Percentiles rank a stretch among this genome's conserved stretches.
Conservation (phyloP, 2,329 filamentous ascomycete species). For the Aspergillus uvarum region DNA sequence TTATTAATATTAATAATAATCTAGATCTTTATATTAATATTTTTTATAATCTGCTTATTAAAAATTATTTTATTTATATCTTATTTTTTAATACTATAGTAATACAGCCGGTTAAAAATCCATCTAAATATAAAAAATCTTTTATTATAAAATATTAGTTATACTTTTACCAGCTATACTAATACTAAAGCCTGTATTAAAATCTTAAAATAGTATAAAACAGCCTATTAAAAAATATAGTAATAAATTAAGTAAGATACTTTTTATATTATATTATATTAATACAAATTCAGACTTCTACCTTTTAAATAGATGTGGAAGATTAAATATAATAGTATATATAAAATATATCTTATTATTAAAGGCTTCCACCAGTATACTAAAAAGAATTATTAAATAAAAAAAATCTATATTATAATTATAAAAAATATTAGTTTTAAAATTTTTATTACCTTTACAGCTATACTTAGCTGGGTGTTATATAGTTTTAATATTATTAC, state of each 20-base stretch:
- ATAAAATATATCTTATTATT: not conserved
- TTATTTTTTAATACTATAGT: not conserved
- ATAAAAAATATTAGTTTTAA: not conserved
- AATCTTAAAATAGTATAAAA: too few species aligned
- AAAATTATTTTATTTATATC: not conserved
- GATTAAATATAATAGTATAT: not conserved
- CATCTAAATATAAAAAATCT: not conserved
- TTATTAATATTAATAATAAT: too few species aligned
- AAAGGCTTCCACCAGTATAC: not conserved
- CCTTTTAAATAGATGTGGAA: not conserved
- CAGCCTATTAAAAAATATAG: too few species aligned
- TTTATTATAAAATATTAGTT: not conserved
- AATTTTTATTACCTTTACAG: not conserved
- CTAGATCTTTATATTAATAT: too few species aligned
- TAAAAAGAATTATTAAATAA: not conserved
- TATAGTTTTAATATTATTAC: not conserved
- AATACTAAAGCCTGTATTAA: too few species aligned
- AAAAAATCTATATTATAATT: not conserved
- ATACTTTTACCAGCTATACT: not conserved
- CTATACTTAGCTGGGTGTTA: not conserved
- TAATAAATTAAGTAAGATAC: too few species aligned
- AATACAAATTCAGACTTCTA: not conserved
- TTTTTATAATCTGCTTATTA: not conserved
- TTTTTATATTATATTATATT: not conserved
- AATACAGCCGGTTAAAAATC: not conserved